Conservation (phyloP, 108 stramenopile genomes). For the Nannochloropsis granulata region DNA sequence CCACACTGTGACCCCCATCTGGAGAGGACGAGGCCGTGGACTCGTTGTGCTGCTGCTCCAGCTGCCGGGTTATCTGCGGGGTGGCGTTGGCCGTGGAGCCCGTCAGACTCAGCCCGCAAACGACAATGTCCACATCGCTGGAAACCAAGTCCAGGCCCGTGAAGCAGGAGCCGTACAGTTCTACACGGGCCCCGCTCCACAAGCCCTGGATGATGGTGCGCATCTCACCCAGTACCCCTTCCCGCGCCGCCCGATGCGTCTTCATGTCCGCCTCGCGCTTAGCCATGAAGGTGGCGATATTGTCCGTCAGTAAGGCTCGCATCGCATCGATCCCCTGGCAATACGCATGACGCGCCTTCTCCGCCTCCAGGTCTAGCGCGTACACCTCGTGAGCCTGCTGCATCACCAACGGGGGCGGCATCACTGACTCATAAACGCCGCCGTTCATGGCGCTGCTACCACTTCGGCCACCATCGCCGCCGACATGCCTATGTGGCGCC, state of each 20-base stretch:
- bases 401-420: neutral
- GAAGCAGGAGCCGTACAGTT: slow-evolving; percentile 21
- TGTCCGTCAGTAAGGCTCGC: neutral
- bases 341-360: neutral
- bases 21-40: neutral
- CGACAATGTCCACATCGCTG: slow-evolving; percentile 26
- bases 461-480: neutral
- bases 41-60: neutral
- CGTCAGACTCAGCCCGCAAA: slow-evolving; percentile 10
- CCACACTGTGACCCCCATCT: neutral
- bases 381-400: neutral
- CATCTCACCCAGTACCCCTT: neutral
- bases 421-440: neutral
- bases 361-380: neutral
- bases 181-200: slow-evolving; percentile 15
- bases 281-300: neutral
- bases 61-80: neutral
- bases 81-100: neutral
- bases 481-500: neutral
- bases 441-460: neutral
- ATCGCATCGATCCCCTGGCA: neutral
- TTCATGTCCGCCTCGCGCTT: neutral
- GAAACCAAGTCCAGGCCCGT: slow-evolving; percentile 25
- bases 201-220: slow-evolving; percentile 9
- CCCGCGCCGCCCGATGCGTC: neutral